These are phyloP conservation scores for Lenwebbia sp. DNA, from an alignment of 345 rosid genomes.

Conservation along the genomic window DNA sequence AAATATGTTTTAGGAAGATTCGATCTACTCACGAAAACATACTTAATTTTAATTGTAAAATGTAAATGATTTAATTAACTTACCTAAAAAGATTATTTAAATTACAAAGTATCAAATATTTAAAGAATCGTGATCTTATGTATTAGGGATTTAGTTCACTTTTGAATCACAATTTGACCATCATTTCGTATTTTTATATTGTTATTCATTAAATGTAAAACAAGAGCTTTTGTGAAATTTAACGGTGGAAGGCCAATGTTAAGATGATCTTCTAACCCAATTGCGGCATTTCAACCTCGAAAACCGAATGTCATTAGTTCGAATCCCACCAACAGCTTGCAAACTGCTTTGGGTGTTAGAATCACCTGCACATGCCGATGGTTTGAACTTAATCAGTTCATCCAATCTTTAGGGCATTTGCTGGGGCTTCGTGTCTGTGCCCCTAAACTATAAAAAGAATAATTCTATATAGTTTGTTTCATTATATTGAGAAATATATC, in stretches of 20 bases:
- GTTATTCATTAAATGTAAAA: neutral
- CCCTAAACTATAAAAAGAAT: too few species aligned
- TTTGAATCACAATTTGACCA: neutral
- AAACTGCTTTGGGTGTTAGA: too few species aligned
- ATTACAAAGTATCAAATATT: neutral
- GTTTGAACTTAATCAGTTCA: too few species aligned
- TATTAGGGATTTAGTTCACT: neutral
- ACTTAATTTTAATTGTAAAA: neutral
- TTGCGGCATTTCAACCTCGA: too few species aligned
- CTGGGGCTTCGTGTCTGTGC: too few species aligned
- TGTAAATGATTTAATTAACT: neutral
- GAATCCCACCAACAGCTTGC: too few species aligned
- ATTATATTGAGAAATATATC: too few species aligned
- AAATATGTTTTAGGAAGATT: neutral
- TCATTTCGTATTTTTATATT: neutral
- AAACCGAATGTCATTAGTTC: too few species aligned
- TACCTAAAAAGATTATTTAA: neutral
- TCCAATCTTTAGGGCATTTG: too few species aligned
- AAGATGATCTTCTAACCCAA: too few species aligned
- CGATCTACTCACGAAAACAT: neutral
- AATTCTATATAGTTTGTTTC: too few species aligned
- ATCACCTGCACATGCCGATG: too few species aligned
- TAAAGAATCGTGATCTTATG: neutral
- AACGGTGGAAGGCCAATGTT: neutral
- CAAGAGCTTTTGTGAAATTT: neutral